Evolutionary conservation across 2,329 filamentous ascomycete genomes (phyloP).

Genomic region (Fusarium illudens): DNA sequence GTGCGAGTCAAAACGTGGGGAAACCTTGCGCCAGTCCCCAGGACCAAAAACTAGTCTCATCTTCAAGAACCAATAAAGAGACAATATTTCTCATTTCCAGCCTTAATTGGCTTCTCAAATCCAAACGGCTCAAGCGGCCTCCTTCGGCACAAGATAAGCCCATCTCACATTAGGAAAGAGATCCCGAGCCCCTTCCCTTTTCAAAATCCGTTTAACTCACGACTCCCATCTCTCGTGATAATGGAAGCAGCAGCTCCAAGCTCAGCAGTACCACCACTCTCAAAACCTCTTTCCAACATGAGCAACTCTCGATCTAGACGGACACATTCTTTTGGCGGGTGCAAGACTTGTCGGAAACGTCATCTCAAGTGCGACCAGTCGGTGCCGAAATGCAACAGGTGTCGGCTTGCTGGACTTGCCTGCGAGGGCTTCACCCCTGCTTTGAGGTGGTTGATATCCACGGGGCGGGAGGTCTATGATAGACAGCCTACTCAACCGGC

Average conservation of each 20-base stretch:
- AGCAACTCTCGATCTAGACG: slow-evolving; percentile 24
- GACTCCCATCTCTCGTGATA: background rate
- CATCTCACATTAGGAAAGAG: slow-evolving; percentile 4
- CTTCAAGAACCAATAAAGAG: background rate
- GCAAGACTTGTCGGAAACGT: slow-evolving; percentile 36
- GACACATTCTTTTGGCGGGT: slow-evolving; percentile 35
- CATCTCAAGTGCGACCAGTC: slow-evolving; percentile 37
- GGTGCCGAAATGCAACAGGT: slow-evolving; percentile 27
- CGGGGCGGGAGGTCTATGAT: slow-evolving; percentile 29
- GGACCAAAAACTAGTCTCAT: background rate
- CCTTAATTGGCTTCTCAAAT: slow-evolving; percentile 4
- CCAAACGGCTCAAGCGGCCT: background rate
- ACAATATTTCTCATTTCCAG: background rate
- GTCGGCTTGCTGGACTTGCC: slow-evolving; percentile 19
- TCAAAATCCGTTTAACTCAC: slow-evolving; percentile 16
- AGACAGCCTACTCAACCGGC: slow-evolving; percentile 17
- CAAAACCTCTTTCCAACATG: slow-evolving; percentile 13
- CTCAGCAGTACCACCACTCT: background rate
- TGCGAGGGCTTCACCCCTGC: slow-evolving; percentile 35
- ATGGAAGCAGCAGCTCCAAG: no score
- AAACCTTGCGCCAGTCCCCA: slow-evolving; percentile 16
- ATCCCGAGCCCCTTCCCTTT: slow-evolving; percentile 26
- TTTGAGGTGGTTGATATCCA: slow-evolving; percentile 32
- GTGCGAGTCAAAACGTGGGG: slow-evolving; percentile 3
- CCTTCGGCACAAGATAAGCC: slow-evolving; percentile 21